A percentile compares a stretch with the other conserved stretches of the same genome.
These are phyloP conservation scores for Karstenula rhodostoma DNA, from an alignment of 2,329 filamentous ascomycete genomes.

Conservation along the genomic window DNA sequence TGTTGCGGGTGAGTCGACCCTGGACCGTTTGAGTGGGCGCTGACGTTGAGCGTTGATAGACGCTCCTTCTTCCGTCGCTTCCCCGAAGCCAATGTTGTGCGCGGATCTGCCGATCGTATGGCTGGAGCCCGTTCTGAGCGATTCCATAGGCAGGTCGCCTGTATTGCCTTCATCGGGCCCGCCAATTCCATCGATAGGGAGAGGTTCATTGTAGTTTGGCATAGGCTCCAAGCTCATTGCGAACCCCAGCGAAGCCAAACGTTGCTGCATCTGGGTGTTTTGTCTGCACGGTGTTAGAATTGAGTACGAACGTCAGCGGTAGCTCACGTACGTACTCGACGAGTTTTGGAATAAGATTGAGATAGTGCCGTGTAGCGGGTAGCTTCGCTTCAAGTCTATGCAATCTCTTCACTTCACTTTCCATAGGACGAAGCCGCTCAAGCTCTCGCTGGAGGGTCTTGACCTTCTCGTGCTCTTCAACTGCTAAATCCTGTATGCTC, in stretches of 20 bases:
- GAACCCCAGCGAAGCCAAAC: conserved; percentile 38
- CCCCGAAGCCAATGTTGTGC: conserved; percentile 21
- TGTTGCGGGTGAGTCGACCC: conserved; percentile 41
- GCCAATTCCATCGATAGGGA: conserved; percentile 23
- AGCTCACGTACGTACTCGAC: conserved; percentile 34
- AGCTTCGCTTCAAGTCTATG: conserved; percentile 32
- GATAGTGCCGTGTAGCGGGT: conserved; percentile 36
- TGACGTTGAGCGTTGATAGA: conserved; percentile 23
- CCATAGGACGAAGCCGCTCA: conserved; percentile 27
- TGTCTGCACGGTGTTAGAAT: conserved; percentile 34
- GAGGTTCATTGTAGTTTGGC: conserved; percentile 28
- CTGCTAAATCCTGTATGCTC: conserved; percentile 44
- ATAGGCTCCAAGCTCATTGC: conserved; percentile 38
- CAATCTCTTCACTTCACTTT: conserved; percentile 31
- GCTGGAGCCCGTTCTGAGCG: conserved; percentile 32
- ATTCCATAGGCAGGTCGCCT: conserved; percentile 1
- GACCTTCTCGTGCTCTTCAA: conserved; percentile 45
- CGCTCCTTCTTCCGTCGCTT: conserved; percentile 9
- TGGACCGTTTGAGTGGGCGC: conserved; percentile 41
- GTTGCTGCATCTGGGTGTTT: conserved; percentile 39
- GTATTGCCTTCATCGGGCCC: conserved; percentile 7
- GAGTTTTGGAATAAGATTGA: conserved; percentile 37
- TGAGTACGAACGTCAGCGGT: neutral
- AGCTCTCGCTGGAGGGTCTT: conserved; percentile 34
- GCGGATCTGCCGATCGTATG: conserved; percentile 35